Conservation (phyloP, 305 asterid species). For the Fraxinus latifolia region DNA sequence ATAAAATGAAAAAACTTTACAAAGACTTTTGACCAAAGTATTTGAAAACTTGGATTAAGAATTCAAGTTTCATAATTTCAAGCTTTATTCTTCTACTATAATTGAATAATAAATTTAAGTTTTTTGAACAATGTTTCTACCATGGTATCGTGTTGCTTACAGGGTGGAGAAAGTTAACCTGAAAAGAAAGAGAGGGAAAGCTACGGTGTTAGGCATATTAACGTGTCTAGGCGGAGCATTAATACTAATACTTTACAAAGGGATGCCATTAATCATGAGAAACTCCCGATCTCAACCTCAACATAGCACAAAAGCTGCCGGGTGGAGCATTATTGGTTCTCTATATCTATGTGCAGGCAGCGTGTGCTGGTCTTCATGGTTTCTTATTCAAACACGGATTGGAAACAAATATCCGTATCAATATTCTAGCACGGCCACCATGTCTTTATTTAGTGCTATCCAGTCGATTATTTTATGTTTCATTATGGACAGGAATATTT, state of each 20-base stretch:
- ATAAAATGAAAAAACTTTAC: no score
- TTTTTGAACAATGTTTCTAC: not conserved
- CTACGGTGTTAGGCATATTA: not conserved
- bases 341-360: constrained; percentile 47
- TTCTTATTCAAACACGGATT: constrained; percentile 55
- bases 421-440: constrained; percentile 63
- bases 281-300: not conserved
- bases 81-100: not conserved
- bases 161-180: constrained; percentile 64
- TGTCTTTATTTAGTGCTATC: constrained; percentile 59
- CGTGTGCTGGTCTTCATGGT: constrained; percentile 77
- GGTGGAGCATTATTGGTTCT: constrained; percentile 45
- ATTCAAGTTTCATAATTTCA: not conserved
- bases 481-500: constrained; percentile 38
- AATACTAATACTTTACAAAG: constrained; percentile 55
- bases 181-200: constrained; percentile 51
- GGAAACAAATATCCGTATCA: constrained; percentile 52
- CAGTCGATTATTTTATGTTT: constrained; percentile 52
- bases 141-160: not conserved
- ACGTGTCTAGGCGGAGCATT: constrained; percentile 51
- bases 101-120: no score
- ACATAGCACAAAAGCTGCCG: constrained; percentile 1
- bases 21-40: not conserved
- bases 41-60: not conserved
- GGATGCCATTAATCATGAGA: constrained; percentile 32